Conservation (phyloP, 768 basidiomycete genomes). For the Mycena polygramma region DNA sequence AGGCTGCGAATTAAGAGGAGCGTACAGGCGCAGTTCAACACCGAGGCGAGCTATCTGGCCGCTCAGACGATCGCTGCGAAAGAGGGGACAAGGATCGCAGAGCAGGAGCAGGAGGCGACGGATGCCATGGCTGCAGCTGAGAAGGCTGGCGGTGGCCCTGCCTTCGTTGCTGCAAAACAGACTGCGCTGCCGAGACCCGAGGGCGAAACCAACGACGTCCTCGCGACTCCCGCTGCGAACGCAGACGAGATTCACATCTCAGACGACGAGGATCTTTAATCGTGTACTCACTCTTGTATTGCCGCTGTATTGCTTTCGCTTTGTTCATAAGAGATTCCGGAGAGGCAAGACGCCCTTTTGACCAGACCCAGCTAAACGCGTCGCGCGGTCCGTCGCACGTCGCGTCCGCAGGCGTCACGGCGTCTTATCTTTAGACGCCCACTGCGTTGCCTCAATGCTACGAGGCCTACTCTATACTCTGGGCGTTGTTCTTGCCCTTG, state of each 20-base stretch:
- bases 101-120: slow-evolving; percentile 58
- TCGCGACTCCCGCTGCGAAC: slow-evolving; percentile 60
- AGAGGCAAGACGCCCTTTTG: no score
- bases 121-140: slow-evolving; percentile 94
- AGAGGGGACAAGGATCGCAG: slow-evolving; percentile 64
- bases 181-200: slow-evolving; percentile 55
- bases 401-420: neutral
- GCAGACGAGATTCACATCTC: slow-evolving; percentile 91
- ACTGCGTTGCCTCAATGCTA: neutral
- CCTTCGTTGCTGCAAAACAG: slow-evolving; percentile 84
- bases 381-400: neutral
- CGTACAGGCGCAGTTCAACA: slow-evolving; percentile 99
- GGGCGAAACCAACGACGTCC: slow-evolving; percentile 50
- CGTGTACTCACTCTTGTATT: slow-evolving; percentile 37
- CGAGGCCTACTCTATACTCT: slow-evolving; percentile 5
- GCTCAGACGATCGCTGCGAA: slow-evolving; percentile 87
- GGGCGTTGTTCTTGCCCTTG: neutral
- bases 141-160: slow-evolving; percentile 64
- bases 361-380: neutral
- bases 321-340: no score
- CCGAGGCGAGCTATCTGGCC: slow-evolving; percentile 92
- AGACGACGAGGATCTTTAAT: slow-evolving; percentile 80
- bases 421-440: no score
- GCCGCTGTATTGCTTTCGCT: slow-evolving; percentile 10
- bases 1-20: slow-evolving; percentile 91